Conservation (phyloP, 2,329 filamentous ascomycete species). For the Raffaelea deltoideospora region DNA sequence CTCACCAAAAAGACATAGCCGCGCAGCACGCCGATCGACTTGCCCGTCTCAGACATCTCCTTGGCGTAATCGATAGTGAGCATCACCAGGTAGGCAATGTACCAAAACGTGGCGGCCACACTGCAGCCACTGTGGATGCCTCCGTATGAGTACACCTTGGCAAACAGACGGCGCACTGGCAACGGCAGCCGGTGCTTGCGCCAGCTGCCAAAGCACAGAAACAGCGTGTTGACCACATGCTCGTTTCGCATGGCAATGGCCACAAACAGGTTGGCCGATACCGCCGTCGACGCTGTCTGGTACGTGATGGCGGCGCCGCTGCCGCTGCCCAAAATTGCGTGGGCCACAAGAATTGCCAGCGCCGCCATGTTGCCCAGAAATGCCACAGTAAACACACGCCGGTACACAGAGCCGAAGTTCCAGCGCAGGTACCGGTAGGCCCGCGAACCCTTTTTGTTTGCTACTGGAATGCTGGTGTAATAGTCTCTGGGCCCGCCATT, state of each 20-base stretch:
- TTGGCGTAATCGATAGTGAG: conserved; percentile 15
- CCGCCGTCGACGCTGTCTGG: conserved; percentile 11
- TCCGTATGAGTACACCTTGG: too few relatives aligned
- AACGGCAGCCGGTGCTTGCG: conserved; percentile 6
- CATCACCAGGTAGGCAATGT: conserved; percentile 19
- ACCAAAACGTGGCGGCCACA: conserved; percentile 33
- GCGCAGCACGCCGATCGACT: too few relatives aligned
- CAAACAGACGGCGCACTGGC: too few relatives aligned
- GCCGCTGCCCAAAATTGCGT: too few relatives aligned
- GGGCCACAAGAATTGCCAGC: too few relatives aligned
- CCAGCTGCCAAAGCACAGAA: conserved; percentile 22
- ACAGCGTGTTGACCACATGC: conserved; percentile 35
- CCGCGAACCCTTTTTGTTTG: too few relatives aligned
- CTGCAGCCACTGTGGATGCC: conserved; percentile 38
- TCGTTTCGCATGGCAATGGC: conserved; percentile 34
- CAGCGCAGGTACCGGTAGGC: too few relatives aligned
- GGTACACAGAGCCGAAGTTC: conserved; percentile 21
- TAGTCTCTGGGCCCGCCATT: background rate
- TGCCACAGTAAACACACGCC: conserved; percentile 24
- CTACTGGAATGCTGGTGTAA: background rate
- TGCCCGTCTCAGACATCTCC: conserved; percentile 8
- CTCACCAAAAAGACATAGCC: conserved; percentile 14
- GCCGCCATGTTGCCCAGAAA: too few relatives aligned
- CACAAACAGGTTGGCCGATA: conserved; percentile 25
- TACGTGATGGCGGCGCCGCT: too few relatives aligned